Evolutionary conservation across 768 basidiomycete species (phyloP), one percentile per base, ranked within the genome.

Genomic region (Rhodotorula babjevae): DNA sequence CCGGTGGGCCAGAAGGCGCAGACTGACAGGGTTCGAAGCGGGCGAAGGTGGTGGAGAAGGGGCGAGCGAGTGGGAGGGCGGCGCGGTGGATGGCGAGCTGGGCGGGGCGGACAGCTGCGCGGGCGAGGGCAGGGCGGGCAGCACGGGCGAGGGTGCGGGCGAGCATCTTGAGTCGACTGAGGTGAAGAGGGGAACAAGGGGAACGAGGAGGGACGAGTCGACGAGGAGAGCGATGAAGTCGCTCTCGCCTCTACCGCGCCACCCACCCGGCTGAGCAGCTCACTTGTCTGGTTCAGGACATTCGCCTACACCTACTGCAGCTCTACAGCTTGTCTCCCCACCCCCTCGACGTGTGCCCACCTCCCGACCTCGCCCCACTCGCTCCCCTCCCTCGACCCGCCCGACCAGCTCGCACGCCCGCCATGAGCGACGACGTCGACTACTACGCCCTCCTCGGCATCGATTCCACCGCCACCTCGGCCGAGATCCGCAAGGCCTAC

Each of bases 381-480:
- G 14, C 7, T 11, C 58, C 18, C 36, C 23, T 46, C 23, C n/a
- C 31, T 46, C 29, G 6, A 3, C n/a, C 21, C 21, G 23, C 19
- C 23, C 11, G 9, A 11, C 40, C 36, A 36, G 5, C 36, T 11
- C 18, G n/a, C 53, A n/a, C 27, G 53, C 21, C 11, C 52, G 10
- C 52, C 7, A 55, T 49, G 25, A 47, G 33, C 29, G 64, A 66
- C 31, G 69, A 66, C 36, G 64, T 65, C 36, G 77, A 78, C 69
- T 74, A 76, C 62, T 79, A 79, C 60, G 73, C 68, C 36, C 59
- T 79, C 16, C 73, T 79, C 8, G 77, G 71, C 31, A n/a, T 79
- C 5, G 40, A 65, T 0, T 31, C 61, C 12, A 68, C 59, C 5
- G 77, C 78, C 7, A 72, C 71, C 3, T 44, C 63, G 18, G 57